Evolutionary conservation across 768 basidiomycete species (phyloP).

Genomic region (Auriscalpium vulgare): DNA sequence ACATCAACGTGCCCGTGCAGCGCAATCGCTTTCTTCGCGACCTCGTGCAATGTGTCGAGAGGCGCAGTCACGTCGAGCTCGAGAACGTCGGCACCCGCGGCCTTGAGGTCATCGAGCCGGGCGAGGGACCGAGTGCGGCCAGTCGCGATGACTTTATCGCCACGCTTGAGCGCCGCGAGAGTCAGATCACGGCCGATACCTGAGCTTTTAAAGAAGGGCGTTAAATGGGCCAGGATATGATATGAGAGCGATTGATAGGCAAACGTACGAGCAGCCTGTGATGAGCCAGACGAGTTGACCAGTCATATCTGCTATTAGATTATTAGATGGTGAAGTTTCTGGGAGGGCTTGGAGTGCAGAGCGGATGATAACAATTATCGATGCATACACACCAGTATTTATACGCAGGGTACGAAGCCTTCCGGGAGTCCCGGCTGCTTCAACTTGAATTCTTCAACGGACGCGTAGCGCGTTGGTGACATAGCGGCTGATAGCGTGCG

Average conservation of each 20-base stretch:
- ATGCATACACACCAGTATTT: too few species aligned
- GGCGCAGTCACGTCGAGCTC: conserved; percentile 21
- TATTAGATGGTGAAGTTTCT: too few species aligned
- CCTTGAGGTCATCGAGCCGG: conserved; percentile 25
- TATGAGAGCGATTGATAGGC: neutral
- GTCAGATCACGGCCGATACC: conserved; percentile 15
- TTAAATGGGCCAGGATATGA: too few species aligned
- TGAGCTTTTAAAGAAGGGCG: neutral
- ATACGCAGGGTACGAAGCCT: too few species aligned
- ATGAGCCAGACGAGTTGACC: conserved; percentile 20
- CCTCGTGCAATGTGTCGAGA: conserved; percentile 9
- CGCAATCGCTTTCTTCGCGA: conserved; percentile 16
- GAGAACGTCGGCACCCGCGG: conserved; percentile 18
- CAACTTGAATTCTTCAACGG: too few species aligned
- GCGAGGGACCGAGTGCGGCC: conserved; percentile 4
- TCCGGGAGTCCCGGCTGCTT: too few species aligned
- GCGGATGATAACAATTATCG: too few species aligned
- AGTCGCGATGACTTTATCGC: conserved; percentile 17
- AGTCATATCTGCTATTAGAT: neutral
- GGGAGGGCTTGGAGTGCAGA: too few species aligned
- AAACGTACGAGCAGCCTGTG: conserved; percentile 23
- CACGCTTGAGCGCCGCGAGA: conserved; percentile 9
- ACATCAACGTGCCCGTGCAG: conserved; percentile 16
- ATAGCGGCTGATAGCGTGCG: too few species aligned
- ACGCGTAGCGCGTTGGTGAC: too few species aligned